Evolutionary conservation across 1,139 yeast species (phyloP).

Genomic region (Meyerozyma athensensis): DNA sequence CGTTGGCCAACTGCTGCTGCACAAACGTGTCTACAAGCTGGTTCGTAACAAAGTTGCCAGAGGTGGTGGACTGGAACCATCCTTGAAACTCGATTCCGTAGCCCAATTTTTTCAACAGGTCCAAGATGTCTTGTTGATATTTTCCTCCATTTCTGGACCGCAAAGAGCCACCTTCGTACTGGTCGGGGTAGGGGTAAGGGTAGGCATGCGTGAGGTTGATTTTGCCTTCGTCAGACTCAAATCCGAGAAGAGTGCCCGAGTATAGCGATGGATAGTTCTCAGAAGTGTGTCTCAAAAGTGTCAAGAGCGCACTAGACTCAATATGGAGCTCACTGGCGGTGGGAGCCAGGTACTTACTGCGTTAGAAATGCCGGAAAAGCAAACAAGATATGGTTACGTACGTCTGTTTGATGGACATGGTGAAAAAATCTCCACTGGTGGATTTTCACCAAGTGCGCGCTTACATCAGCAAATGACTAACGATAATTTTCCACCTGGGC

Average conservation of each 20-base stretch:
- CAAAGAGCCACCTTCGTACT: slow-evolving; percentile 51
- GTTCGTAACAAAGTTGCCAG: slow-evolving; percentile 67
- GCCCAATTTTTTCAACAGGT: slow-evolving; percentile 57
- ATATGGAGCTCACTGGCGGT: slow-evolving; percentile 43
- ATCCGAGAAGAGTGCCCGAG: slow-evolving; percentile 76
- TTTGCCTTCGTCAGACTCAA: slow-evolving; percentile 54
- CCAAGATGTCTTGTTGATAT: slow-evolving; percentile 68
- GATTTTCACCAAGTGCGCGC: slow-evolving; percentile 1
- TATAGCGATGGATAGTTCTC: slow-evolving; percentile 63
- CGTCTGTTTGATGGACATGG: slow-evolving; percentile 24
- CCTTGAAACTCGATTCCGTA: slow-evolving; percentile 75
- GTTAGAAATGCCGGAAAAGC: slow-evolving; percentile 6
- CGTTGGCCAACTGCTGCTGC: slow-evolving; percentile 58
- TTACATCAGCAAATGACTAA: slow-evolving; percentile 2
- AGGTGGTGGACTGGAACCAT: slow-evolving; percentile 70
- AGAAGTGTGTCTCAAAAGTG: slow-evolving; percentile 69
- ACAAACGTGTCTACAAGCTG: slow-evolving; percentile 64
- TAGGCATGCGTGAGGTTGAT: slow-evolving; percentile 58
- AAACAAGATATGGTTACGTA: slow-evolving; percentile 10
- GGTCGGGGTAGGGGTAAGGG: slow-evolving; percentile 57
- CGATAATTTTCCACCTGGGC: too few species aligned
- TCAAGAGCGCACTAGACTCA: slow-evolving; percentile 60
- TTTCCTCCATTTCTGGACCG: slow-evolving; percentile 57
- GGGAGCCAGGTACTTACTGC: slow-evolving; percentile 33
- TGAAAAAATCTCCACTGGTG: slow-evolving; percentile 1